Percentiles rank a stretch among this genome's conserved stretches.
phyloP scores from a whole-genome alignment of 2,329 filamentous ascomycete genomes.

The Penicillium sp. region DNA sequence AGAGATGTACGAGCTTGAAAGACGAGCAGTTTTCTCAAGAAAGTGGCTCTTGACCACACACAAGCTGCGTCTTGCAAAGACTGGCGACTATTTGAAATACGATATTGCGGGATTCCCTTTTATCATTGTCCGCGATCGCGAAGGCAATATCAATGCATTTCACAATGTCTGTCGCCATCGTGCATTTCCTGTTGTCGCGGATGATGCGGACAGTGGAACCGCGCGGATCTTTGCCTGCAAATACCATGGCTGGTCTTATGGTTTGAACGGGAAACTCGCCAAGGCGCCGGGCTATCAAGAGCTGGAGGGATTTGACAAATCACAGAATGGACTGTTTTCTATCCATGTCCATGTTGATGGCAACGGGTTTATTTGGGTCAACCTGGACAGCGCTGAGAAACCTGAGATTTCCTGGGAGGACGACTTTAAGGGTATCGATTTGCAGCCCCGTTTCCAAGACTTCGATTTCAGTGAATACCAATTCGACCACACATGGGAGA shows the following conservation, averaged over 20 bases:
- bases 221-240: conserved; percentile 25
- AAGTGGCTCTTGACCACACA: conserved; percentile 47
- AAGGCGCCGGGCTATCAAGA: conserved; percentile 26
- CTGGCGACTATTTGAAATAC: conserved; percentile 17
- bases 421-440: conserved; percentile 17
- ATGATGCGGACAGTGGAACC: conserved; percentile 19
- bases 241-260: conserved; percentile 28
- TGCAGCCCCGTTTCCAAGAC: conserved; percentile 11
- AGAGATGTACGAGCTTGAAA: conserved; percentile 56
- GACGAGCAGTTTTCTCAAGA: conserved; percentile 58
- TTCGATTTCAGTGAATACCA: conserved; percentile 20
- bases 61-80: conserved; percentile 23
- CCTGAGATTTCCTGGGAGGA: conserved; percentile 21
- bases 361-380: conserved; percentile 26
- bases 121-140: conserved; percentile 40
- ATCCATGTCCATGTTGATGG: conserved; percentile 22
- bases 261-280: conserved; percentile 25
- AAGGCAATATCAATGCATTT: conserved; percentile 50
- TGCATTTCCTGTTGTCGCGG: conserved; percentile 25
- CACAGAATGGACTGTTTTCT: conserved; percentile 22
- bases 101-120: conserved; percentile 54
- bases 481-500: conserved; percentile 21
- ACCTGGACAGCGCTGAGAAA: conserved; percentile 16
- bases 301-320: conserved; percentile 23
- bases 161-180: conserved; percentile 26